Conservation (phyloP, 257 asterid genomes). For the Scutellaria galericulata region DNA sequence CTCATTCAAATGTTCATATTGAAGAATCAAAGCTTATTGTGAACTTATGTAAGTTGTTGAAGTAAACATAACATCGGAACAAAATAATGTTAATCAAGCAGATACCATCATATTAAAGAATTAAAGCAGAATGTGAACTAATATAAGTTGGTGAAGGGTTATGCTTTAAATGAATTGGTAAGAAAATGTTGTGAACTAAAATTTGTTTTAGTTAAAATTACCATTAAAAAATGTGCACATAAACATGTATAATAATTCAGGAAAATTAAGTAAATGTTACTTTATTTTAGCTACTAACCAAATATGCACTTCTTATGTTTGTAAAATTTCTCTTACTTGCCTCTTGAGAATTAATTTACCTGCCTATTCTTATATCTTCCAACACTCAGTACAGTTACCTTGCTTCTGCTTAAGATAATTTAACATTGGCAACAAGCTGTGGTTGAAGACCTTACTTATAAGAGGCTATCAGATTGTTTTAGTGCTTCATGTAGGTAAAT, state of each 20-base stretch:
- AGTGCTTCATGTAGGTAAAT: not conserved
- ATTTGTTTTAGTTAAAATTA: not conserved
- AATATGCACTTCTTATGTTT: not conserved
- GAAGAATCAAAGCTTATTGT: not conserved
- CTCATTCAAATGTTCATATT: not conserved
- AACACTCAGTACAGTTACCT: not conserved
- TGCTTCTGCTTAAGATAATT: not conserved
- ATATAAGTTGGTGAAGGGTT: no score
- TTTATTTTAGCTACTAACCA: not conserved
- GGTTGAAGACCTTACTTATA: constrained; percentile 10
- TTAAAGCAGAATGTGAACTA: no score
- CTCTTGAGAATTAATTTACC: no score
- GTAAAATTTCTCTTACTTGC: not conserved
- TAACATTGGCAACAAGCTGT: not conserved
- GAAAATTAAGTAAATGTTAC: not conserved
- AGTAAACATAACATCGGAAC: no score
- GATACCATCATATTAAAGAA: no score
- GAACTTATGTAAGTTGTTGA: no score
- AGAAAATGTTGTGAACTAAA: not conserved
- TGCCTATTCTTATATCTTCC: constrained; percentile 5
- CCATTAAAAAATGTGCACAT: not conserved
- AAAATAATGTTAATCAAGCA: no score
- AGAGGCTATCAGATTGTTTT: not conserved
- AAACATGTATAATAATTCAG: not conserved
- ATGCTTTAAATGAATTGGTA: not conserved